phyloP scores from a whole-genome alignment of 1,139 yeast genomes.

The Yamadazyma taylorii region DNA sequence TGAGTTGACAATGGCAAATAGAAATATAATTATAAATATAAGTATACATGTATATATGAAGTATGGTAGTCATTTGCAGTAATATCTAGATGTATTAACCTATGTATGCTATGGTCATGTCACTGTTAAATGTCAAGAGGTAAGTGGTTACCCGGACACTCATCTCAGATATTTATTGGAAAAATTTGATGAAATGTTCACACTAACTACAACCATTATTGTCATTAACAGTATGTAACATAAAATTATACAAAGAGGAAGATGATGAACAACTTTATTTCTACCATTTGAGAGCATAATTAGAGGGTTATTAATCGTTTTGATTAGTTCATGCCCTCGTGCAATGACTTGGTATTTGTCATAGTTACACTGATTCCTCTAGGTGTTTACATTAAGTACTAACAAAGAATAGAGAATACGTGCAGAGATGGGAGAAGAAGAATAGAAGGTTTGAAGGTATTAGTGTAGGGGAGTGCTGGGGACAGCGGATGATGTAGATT shows the following conservation, averaged over 20 bases:
- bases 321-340: conserved; percentile 38
- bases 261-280: conserved; percentile 25
- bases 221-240: not conserved
- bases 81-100: too few species aligned
- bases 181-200: not conserved
- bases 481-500: too few species aligned
- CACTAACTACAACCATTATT: not conserved
- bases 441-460: not conserved
- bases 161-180: too few species aligned
- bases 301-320: conserved; percentile 39
- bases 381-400: conserved; percentile 5
- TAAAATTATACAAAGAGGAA: not conserved
- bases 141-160: conserved; percentile 1
- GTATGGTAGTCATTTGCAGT: too few species aligned
- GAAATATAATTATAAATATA: too few species aligned
- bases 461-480: too few species aligned
- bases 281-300: conserved; percentile 40
- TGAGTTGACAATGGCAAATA: too few species aligned
- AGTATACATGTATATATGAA: too few species aligned
- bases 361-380: conserved; percentile 48
- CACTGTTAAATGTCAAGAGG: too few species aligned
- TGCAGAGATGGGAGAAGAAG: too few species aligned
- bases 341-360: conserved; percentile 54
- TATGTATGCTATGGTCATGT: too few species aligned
- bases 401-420: too few species aligned